phyloP scores from a whole-genome alignment of 2,329 filamentous ascomycete genomes.

The Xylaria sp. region DNA sequence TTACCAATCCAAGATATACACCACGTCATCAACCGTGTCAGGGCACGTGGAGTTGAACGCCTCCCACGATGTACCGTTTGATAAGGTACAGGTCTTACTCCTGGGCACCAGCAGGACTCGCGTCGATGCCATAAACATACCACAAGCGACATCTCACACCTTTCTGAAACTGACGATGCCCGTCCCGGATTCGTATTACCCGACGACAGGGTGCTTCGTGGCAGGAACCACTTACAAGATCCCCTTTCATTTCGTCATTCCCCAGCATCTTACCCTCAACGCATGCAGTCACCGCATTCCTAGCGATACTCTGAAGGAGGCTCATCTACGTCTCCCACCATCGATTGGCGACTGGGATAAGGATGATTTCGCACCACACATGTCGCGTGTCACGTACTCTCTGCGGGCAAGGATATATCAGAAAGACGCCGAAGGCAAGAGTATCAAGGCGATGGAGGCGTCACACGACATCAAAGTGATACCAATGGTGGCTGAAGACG shows the following conservation, averaged over 20 bases:
- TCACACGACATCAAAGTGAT: slow-evolving; percentile 63
- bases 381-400: slow-evolving; percentile 65
- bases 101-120: slow-evolving; percentile 62
- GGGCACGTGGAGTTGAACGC: slow-evolving; percentile 61
- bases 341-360: slow-evolving; percentile 64
- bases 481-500: slow-evolving; percentile 60
- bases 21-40: slow-evolving; percentile 62
- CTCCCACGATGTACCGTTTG: slow-evolving; percentile 60
- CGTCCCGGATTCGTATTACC: slow-evolving; percentile 59
- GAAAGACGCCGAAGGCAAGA: slow-evolving; percentile 39
- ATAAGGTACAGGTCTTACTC: slow-evolving; percentile 64
- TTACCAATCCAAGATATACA: slow-evolving; percentile 66
- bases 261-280: slow-evolving; percentile 65
- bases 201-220: slow-evolving; percentile 59
- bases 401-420: slow-evolving; percentile 59
- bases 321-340: slow-evolving; percentile 65
- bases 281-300: slow-evolving; percentile 64
- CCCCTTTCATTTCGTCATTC: slow-evolving; percentile 70
- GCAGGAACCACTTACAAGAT: slow-evolving; percentile 61
- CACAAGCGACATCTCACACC: slow-evolving; percentile 61
- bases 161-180: slow-evolving; percentile 55
- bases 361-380: slow-evolving; percentile 66
- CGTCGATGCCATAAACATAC: slow-evolving; percentile 62
- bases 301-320: slow-evolving; percentile 59
- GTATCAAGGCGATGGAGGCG: slow-evolving; percentile 55